Base-by-base conservation (phyloP, 306 rosid genomes). In the Astragalus glycyphyllos region DNA sequence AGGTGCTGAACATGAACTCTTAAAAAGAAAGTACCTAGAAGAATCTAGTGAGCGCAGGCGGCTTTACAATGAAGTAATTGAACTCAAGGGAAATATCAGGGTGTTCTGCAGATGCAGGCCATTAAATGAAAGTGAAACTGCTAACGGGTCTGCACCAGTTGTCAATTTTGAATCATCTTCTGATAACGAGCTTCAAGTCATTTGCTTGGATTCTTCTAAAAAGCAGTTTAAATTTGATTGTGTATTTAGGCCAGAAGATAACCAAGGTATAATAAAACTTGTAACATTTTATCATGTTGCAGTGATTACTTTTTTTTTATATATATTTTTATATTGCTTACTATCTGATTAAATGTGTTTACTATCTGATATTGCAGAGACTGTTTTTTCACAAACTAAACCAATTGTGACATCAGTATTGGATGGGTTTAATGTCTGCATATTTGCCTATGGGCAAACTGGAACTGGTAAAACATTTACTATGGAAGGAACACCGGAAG, bases 31-130 rank as follows among this genome's bases (percentile, higher is more conserved):
- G 83, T 87, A 84, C 82, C 63, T 84, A 14, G 73, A 62, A 38
- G 98, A 87, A 70, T 80, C 82, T 35, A 58, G 77, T 26, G 97
- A 93, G 78, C 84, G 98, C 14, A 93, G 84, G 79, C 81, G 78
- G 46, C 89, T 90, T 51, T 85, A 87, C 80, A 93, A 90, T 72
- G 97, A 93, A 84, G 82, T 90, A n/a, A 87, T 93, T 78, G 98
- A 93, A 87, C 86, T 90, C 31, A 90, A 84, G 78, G 98, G 98
- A 20, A 93, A 90, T 66, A 90, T 93, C 46, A 82, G 97, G 79
- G 97, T 93, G 62, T 93, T 88, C 83, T 93, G 97, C 84, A 87
- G 98, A 87, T 93, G 97, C 57, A 85, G 98, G 79, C 98, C 98
- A 7, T 58, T 90, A 66, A 90, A 80, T 72, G 74, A 77, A 68